Evolutionary conservation across 331 rosid species (phyloP), one percentile per base, ranked within the genome.

Genomic region (Stylosanthes scabra): DNA sequence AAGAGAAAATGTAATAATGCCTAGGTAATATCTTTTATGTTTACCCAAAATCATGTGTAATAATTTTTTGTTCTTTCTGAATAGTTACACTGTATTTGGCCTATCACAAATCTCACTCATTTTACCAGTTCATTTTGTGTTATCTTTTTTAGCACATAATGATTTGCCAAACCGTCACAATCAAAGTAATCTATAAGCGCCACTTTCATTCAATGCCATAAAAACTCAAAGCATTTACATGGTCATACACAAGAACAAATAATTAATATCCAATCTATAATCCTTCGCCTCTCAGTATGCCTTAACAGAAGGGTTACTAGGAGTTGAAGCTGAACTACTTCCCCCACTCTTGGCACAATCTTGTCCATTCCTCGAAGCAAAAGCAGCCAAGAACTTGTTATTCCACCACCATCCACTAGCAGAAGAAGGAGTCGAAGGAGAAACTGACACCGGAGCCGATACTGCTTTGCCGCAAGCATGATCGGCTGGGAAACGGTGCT

Each of bases 401-500:
- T 77, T 90, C 96, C 88, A 88, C n/a, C n/a, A n/a, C 20, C 59
- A 7, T 8, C 74, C 74, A 5, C 71, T 66, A 16, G 29, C 82
- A 8, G 9, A 41, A 41, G 10, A 66, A 39, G 14, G 71, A 5
- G 58, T 64, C 7, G 41, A 15, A 14, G 52, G 11, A 16, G 62
- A 8, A 6, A 65, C 45, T 11, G 67, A 58, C 1, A 34, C 28
- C 0, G 82, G 68, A 34, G 72, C 2, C 3, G 82, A 75, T 47
- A n/a, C 59, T 2, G 45, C 69, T 57, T 58, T 78, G 8, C 44
- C 11, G 74, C 99, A 94, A 34, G 74, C 81, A 60, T 94, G 99
- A 28, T 91, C 97, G 3, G 88, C 93, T 16, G 97, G 84, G 52
- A 94, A 90, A 4, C 97, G 88, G 77, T 91, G 99, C 78, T 81